phyloP scores from a whole-genome alignment of 2,329 filamentous ascomycete genomes.

The Cladosporium halotolerans region DNA sequence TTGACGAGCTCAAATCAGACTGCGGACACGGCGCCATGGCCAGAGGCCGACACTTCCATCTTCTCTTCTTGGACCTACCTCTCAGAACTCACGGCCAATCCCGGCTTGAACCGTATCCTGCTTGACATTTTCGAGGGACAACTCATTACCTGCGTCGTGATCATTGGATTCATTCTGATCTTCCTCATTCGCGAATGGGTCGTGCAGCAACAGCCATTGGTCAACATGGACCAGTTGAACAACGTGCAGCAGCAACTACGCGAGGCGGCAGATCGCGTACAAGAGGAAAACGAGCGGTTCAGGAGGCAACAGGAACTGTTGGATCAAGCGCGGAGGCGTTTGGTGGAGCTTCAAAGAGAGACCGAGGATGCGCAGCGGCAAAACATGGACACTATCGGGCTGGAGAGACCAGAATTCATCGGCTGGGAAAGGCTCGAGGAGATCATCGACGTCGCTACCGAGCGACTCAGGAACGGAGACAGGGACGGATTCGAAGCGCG shows the following conservation, averaged over 20 bases:
- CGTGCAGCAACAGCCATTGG: constrained; percentile 90
- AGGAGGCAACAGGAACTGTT: constrained; percentile 24
- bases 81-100: constrained; percentile 62
- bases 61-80: constrained; percentile 35
- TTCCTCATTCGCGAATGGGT: constrained; percentile 97
- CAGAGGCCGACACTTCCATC: constrained; percentile 22
- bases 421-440: constrained; percentile 22
- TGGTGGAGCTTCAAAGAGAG: constrained; percentile 22
- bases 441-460: constrained; percentile 23
- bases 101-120: constrained; percentile 68
- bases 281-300: constrained; percentile 22
- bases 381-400: constrained; percentile 17
- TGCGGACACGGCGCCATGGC: constrained; percentile 1
- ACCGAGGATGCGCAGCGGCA: constrained; percentile 12
- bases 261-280: constrained; percentile 23
- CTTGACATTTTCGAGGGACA: constrained; percentile 86
- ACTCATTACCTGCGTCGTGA: constrained; percentile 84
- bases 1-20: not conserved
- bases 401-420: constrained; percentile 15
- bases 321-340: constrained; percentile 21
- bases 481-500: constrained; percentile 13
- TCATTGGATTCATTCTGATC: constrained; percentile 91
- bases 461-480: constrained; percentile 14
- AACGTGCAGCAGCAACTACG: constrained; percentile 21
- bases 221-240: constrained; percentile 48